Conservation (phyloP, 192 early-diverging fungal species). For the Linnemannia schmuckeri region DNA sequence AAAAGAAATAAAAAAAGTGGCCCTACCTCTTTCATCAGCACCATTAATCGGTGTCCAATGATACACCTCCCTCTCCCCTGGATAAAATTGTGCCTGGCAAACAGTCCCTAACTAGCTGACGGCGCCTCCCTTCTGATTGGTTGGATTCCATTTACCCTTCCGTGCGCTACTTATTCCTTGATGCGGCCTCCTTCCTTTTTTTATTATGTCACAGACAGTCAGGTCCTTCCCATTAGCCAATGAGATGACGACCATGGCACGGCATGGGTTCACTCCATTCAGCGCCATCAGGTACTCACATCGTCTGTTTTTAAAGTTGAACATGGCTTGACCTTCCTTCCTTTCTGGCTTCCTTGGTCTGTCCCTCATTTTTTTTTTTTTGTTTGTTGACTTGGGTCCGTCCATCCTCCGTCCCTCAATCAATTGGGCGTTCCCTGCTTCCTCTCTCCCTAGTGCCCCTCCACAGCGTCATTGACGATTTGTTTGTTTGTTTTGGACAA, state of each 20-base stretch:
- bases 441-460: neutral
- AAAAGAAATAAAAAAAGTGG: neutral
- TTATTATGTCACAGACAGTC: neutral
- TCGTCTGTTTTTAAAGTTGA: too few relatives aligned
- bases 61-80: neutral
- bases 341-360: neutral
- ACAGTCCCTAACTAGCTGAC: too few relatives aligned
- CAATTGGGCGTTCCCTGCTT: constrained; percentile 10
- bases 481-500: neutral
- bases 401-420: neutral
- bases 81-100: neutral
- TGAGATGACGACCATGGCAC: too few relatives aligned
- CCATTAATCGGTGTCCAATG: neutral
- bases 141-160: neutral
- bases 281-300: too few relatives aligned
- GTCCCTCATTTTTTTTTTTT: neutral
- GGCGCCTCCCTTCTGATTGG: neutral
- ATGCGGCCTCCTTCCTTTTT: neutral
- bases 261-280: too few relatives aligned
- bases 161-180: neutral
- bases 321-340: neutral
- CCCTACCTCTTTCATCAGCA: neutral
- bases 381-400: neutral
- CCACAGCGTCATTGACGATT: neutral
- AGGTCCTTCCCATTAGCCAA: too few relatives aligned